phyloP scores from a whole-genome alignment of 176 grass and related monocot species.

The Sorghum bicolor region DNA sequence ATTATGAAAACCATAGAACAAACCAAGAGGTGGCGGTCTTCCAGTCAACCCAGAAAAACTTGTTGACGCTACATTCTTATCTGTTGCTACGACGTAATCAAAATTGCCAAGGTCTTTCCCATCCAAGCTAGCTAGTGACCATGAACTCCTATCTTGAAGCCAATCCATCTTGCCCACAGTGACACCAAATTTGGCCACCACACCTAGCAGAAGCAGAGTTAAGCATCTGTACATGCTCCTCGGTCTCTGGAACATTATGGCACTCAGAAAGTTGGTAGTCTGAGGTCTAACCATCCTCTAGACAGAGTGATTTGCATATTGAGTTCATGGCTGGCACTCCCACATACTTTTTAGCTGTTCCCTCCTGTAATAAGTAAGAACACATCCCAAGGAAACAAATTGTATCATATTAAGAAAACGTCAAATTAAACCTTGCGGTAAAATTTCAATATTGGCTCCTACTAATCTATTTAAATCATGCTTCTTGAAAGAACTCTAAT shows the following conservation, averaged over 20 bases:
- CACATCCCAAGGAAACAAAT: neutral
- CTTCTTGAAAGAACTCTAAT: neutral
- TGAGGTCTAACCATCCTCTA: conserved; percentile 58
- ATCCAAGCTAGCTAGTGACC: conserved; percentile 80
- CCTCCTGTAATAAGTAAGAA: conserved; percentile 44
- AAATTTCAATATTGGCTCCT: neutral
- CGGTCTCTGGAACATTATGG: neutral
- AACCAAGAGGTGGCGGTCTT: conserved; percentile 79
- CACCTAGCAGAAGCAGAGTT: conserved; percentile 42
- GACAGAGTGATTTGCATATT: conserved; percentile 86
- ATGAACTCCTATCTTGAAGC: conserved; percentile 63
- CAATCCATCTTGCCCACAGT: conserved; percentile 81
- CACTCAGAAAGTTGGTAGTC: neutral
- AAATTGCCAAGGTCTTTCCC: conserved; percentile 71
- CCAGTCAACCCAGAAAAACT: conserved; percentile 67
- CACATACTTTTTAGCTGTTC: conserved; percentile 66
- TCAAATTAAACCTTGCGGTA: neutral
- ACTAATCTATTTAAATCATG: neutral
- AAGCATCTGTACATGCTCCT: neutral
- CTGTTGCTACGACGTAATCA: conserved; percentile 76
- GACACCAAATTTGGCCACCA: conserved; percentile 78
- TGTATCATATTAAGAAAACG: neutral
- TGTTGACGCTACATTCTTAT: conserved; percentile 67
- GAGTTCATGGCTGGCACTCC: conserved; percentile 86
- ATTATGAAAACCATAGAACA: conserved; percentile 19